These are phyloP conservation scores for Boechera divaricarpa DNA, from an alignment of 345 rosid species.

Conservation along the genomic window DNA sequence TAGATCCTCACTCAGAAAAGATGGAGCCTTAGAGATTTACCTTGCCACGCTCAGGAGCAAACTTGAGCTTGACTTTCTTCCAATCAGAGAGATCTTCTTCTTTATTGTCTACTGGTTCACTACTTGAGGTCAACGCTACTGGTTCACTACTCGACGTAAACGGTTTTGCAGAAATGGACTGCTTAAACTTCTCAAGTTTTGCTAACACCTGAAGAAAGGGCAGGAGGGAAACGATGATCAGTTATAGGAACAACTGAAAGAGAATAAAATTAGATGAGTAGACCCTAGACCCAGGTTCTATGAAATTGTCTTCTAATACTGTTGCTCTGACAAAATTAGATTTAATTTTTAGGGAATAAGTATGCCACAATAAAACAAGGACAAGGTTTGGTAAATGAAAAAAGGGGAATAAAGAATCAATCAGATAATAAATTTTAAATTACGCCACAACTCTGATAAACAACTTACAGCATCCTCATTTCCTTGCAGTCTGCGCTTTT, in stretches of 20 bases:
- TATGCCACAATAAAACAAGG: constrained; percentile 17
- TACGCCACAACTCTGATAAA: constrained; percentile 31
- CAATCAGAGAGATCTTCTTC: constrained; percentile 79
- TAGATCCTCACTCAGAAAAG: neutral
- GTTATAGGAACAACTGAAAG: neutral
- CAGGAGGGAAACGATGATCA: constrained; percentile 18
- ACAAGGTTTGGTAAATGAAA: constrained; percentile 9
- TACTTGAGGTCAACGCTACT: constrained; percentile 50
- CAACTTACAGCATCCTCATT: constrained; percentile 89
- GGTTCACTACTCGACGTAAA: constrained; percentile 49
- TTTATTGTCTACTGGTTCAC: constrained; percentile 49
- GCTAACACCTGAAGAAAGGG: constrained; percentile 62
- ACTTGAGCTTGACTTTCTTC: constrained; percentile 62
- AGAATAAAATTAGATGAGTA: neutral
- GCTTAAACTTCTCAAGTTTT: constrained; percentile 79
- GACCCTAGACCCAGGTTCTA: neutral
- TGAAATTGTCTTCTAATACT: neutral
- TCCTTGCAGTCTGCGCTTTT: constrained; percentile 87
- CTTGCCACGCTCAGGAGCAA: constrained; percentile 74
- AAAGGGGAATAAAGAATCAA: constrained; percentile 9
- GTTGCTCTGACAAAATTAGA: neutral
- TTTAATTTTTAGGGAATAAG: constrained; percentile 10
- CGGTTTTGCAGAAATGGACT: constrained; percentile 55
- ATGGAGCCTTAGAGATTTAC: constrained; percentile 47
- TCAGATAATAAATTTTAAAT: constrained; percentile 18